Evolutionary conservation across 208 protist genomes (phyloP), one percentile per base, ranked within the genome.

Genomic region (Trypanosoma vivax): DNA sequence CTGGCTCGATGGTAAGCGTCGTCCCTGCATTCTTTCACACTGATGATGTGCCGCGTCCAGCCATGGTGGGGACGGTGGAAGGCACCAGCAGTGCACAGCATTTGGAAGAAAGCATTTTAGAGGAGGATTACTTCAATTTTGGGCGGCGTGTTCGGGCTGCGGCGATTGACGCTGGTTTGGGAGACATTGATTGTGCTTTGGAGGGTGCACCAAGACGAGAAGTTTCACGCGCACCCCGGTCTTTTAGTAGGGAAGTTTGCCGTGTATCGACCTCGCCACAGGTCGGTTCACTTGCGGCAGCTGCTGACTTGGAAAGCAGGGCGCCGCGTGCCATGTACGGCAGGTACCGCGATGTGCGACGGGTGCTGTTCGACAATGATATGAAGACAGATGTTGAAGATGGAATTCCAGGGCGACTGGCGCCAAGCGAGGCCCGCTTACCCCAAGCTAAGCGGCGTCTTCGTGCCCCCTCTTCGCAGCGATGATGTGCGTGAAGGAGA

Each of bases 71-170:
- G 5, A n/a, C n/a, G 10, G 23, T 13, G 10, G 18, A 31, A 13
- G 30, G 21, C 10, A 9, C 1, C 5, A 14, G 28, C 16, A 2
- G 9, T 35, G 7, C 13, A 9, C 9, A 27, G 33, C 39, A 18
- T 11, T 51, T 42, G 35, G 50, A 50, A n/a, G 76, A 66, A 60
- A 52, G 69, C 1, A 65, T 82, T 18, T 65, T 74, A 31, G 78
- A 88, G 18, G 81, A 89, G 16, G 81, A 89, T 64, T 89, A 92
- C 62, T 89, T 89, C 40, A 85, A 83, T 66, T 92, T 89, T 71
- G 85, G 79, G n/a, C 68, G 52, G n/a, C 48, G 47, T 0, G 34
- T 19, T 7, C 10, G 23, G n/a, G n/a, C n/a, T n/a, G n/a, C n/a
- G n/a, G n/a, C n/a, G n/a, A n/a, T n/a, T n/a, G n/a, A n/a, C n/a